Evolutionary conservation across 371 early-diverging fungal genomes (phyloP), one percentile per base, ranked within the genome.

Genomic region (Mucor racemosus): DNA sequence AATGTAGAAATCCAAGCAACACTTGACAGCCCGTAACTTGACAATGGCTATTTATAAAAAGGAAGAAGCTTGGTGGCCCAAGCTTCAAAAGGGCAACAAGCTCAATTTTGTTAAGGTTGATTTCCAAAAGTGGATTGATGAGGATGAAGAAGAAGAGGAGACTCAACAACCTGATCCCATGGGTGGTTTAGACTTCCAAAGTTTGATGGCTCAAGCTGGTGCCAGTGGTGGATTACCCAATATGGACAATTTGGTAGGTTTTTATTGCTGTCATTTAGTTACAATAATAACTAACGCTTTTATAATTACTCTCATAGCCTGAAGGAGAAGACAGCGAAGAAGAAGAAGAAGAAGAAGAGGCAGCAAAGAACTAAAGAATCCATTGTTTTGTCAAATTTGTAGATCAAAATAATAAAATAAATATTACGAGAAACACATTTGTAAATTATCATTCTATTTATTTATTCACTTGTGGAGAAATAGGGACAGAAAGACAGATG

Each of bases 131-230:
- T 98, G 95, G 95, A 88, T 75, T 73, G 98, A 97, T 76, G 96
- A 95, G 72, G 95, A 95, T 74, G 97, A 97, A 13, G 94, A 95
- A 26, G 96, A 95, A 8, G 95, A 94, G 9, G 94, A 88, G 63
- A 77, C 53, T 39, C 53, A 66, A 58, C 41, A 46, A 14, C 58
- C 34, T 42, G 79, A 79, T 69, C 75, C 78, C 56, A 70, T 84
- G 63, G 81, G 78, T n/a, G 90, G 84, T 61, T 80, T 74, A 61
- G 76, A 79, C 48, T 79, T 81, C 67, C 66, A 71, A 33, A 75
- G 75, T 46, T 65, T 81, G 31, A 79, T 81, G 79, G 65, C 71
- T 17, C 79, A 78, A 53, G 77, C 77, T 59, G 75, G 77, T 64
- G 72, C 71, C 35, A 75, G 79, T 39, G 73, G 79, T 41, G 73